Percentiles rank a stretch among this genome's conserved stretches.
phyloP scores from a whole-genome alignment of 331 rosid species.

The Quercus lobata region DNA sequence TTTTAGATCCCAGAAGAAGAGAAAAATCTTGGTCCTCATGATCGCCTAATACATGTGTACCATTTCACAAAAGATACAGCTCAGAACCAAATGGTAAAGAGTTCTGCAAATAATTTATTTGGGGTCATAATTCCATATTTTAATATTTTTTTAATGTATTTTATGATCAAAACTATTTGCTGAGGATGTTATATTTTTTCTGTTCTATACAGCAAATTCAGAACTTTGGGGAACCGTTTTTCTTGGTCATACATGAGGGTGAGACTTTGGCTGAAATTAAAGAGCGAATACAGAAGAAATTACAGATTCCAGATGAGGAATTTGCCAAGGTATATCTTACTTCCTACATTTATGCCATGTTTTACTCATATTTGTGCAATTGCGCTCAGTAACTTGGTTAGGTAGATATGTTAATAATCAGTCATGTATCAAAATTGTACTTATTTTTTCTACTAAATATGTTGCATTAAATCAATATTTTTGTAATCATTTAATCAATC shows the following conservation, averaged over 20 bases:
- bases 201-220: constrained; percentile 68
- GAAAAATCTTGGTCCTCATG: constrained; percentile 68
- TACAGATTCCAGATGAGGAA: constrained; percentile 83
- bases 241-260: constrained; percentile 83
- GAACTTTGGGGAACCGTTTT: constrained; percentile 90
- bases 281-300: constrained; percentile 63
- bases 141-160: background rate
- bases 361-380: background rate
- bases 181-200: background rate
- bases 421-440: background rate
- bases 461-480: background rate
- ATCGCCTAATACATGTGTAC: constrained; percentile 80
- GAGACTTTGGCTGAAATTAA: constrained; percentile 75
- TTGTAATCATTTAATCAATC: background rate
- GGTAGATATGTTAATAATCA: constrained; percentile 1
- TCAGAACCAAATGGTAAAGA: constrained; percentile 74
- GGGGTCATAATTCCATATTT: background rate
- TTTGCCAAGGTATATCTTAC: constrained; percentile 60
- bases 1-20: constrained; percentile 83
- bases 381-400: background rate
- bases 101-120: constrained; percentile 9
- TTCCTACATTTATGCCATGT: background rate
- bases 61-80: constrained; percentile 82
- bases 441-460: background rate
- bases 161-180: background rate